These are phyloP conservation scores for Naganishia albida DNA, from an alignment of 1,284 basidiomycete species.

Conservation along the genomic window DNA sequence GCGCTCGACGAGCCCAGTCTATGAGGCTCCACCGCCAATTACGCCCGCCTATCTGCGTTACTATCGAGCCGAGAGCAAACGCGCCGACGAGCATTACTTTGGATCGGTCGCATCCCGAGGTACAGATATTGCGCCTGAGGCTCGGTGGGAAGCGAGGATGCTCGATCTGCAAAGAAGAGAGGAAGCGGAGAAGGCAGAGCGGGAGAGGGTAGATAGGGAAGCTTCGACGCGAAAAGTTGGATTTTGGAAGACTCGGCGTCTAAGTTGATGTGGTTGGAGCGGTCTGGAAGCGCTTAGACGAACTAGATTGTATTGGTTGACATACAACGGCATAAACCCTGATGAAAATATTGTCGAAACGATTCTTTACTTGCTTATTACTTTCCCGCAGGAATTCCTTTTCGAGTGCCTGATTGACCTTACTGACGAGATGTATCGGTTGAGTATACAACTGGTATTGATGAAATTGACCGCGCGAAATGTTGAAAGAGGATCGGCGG, in stretches of 20 bases:
- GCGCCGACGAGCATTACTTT: slow-evolving; percentile 18
- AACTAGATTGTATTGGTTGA: slow-evolving; percentile 28
- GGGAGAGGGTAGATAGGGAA: background rate
- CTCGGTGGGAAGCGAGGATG: slow-evolving; percentile 24
- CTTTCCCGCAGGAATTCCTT: background rate
- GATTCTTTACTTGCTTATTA: background rate
- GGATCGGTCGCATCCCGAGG: slow-evolving; percentile 19
- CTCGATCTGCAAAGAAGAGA: slow-evolving; percentile 5
- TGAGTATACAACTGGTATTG: slow-evolving; percentile 29
- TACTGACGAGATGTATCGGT: slow-evolving; percentile 22
- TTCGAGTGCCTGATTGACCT: background rate
- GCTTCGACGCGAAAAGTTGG: background rate
- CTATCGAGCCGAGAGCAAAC: slow-evolving; percentile 18
- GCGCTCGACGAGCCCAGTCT: slow-evolving; percentile 4
- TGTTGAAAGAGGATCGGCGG: slow-evolving; percentile 21
- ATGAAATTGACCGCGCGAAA: slow-evolving; percentile 10
- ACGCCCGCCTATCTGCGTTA: slow-evolving; percentile 19
- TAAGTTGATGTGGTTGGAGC: background rate
- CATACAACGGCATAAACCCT: slow-evolving; percentile 15
- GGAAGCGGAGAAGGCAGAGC: background rate
- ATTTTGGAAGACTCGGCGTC: background rate
- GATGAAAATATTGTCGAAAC: slow-evolving; percentile 5
- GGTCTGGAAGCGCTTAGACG: background rate
- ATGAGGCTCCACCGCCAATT: slow-evolving; percentile 6
- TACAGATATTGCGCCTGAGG: slow-evolving; percentile 17